These are phyloP conservation scores for Hemileccinum impolitum DNA, from an alignment of 768 basidiomycete species.

Conservation along the genomic window DNA sequence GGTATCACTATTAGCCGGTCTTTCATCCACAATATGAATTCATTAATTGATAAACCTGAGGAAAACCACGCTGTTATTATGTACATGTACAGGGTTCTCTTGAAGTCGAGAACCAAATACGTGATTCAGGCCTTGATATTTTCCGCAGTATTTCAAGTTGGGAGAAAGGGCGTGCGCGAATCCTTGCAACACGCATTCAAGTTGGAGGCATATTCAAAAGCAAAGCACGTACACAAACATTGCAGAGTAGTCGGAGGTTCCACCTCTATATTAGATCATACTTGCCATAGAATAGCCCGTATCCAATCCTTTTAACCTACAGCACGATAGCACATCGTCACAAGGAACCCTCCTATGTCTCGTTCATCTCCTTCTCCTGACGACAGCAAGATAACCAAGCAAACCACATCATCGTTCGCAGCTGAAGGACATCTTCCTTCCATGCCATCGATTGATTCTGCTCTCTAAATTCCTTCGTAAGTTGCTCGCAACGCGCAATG, in stretches of 20 bases:
- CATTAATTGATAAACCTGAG: neutral
- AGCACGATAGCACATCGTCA: slow-evolving; percentile 7
- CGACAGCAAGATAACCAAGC: slow-evolving; percentile 74
- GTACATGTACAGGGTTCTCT: neutral
- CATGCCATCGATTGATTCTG: slow-evolving; percentile 86
- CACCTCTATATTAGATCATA: slow-evolving; percentile 26
- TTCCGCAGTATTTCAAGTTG: neutral
- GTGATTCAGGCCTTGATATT: neutral
- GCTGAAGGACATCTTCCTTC: slow-evolving; percentile 93
- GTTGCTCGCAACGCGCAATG: slow-evolving; percentile 75
- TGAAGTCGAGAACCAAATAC: no score
- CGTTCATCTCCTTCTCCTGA: slow-evolving; percentile 42
- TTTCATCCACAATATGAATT: neutral
- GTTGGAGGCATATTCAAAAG: slow-evolving; percentile 13
- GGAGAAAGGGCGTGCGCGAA: neutral
- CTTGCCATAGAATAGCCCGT: slow-evolving; percentile 26
- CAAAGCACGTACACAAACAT: slow-evolving; percentile 25
- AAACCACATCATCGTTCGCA: slow-evolving; percentile 93
- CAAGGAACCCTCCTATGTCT: slow-evolving; percentile 14
- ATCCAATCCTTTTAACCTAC: slow-evolving; percentile 20
- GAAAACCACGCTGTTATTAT: no score
- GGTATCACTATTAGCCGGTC: no score
- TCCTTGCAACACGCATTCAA: slow-evolving; percentile 9
- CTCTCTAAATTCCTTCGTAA: slow-evolving; percentile 86
- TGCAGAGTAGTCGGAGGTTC: slow-evolving; percentile 20